Evolutionary conservation across 495 filamentous ascomycete species (phyloP).

Genomic region (Collariella sp.): DNA sequence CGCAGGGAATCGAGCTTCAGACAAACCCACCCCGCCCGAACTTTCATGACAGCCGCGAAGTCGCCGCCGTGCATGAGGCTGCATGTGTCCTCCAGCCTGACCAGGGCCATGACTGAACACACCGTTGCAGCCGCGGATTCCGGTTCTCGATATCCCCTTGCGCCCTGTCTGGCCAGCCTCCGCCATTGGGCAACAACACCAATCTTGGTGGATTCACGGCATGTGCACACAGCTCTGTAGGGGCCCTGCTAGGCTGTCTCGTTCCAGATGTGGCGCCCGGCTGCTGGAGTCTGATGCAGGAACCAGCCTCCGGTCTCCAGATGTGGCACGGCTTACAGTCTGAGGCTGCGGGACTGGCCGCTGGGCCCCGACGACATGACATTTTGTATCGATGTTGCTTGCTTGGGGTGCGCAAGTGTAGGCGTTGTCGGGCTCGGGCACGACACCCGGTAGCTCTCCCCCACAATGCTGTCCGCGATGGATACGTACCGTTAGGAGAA

Average conservation of each 20-base stretch:
- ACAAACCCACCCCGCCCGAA: background rate
- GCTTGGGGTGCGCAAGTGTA: background rate
- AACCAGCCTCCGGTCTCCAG: background rate
- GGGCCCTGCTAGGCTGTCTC: conserved; percentile 8
- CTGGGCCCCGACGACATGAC: background rate
- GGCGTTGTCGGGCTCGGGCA: background rate
- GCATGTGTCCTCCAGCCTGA: conserved; percentile 13
- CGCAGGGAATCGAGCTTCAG: background rate
- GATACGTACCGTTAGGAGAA: conserved; percentile 16
- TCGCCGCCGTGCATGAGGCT: conserved; percentile 6
- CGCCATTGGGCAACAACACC: background rate
- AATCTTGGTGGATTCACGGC: conserved; percentile 9
- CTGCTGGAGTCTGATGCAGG: conserved; percentile 3
- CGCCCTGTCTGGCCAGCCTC: background rate
- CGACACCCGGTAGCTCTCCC: background rate
- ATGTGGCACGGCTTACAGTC: conserved; percentile 16
- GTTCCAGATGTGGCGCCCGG: conserved; percentile 3
- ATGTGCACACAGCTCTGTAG: conserved; percentile 15
- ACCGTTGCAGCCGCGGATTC: conserved; percentile 12
- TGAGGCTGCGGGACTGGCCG: conserved; percentile 17
- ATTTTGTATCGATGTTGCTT: background rate
- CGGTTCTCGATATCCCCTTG: conserved; percentile 3
- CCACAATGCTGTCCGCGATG: background rate
- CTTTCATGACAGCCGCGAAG: conserved; percentile 3
- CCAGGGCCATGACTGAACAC: conserved; percentile 12